Conservation (phyloP, 2,329 filamentous ascomycete species). For the Microsporum audouinii region DNA sequence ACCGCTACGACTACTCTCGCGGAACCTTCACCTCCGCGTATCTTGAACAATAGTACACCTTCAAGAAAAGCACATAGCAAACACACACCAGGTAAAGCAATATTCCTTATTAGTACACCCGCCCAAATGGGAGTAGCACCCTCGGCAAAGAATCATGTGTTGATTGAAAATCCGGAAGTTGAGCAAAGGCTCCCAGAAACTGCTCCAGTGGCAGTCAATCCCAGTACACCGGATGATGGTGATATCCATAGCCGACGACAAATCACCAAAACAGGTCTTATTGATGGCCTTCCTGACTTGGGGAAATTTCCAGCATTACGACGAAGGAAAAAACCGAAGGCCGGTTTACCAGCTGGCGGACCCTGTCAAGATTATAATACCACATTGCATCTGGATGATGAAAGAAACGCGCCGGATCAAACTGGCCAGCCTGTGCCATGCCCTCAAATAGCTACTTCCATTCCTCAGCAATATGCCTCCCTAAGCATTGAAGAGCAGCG, state of each 20-base stretch:
- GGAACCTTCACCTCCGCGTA: not conserved
- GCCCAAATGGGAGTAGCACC: not conserved
- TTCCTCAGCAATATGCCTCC: not conserved
- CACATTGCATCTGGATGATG: not conserved
- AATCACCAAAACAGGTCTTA: not conserved
- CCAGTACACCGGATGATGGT: not conserved
- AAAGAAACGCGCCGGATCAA: not conserved
- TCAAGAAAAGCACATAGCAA: not conserved
- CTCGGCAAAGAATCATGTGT: not conserved
- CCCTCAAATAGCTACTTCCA: not conserved
- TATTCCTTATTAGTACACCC: not conserved
- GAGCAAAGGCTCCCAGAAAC: not conserved
- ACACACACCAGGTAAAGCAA: not conserved
- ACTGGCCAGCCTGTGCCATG: not conserved
- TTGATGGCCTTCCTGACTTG: slow-evolving; percentile 7
- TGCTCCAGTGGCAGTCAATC: not conserved
- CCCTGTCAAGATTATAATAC: not conserved
- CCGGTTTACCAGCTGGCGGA: not conserved
- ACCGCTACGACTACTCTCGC: not conserved
- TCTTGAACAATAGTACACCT: not conserved
- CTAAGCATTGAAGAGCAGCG: slow-evolving; percentile 3
- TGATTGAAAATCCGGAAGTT: not conserved
- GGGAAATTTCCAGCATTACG: slow-evolving; percentile 13
- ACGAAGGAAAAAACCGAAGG: slow-evolving; percentile 7
- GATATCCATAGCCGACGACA: not conserved